Evolutionary conservation across 345 rosid genomes (phyloP).

Genomic region (Salix koriyanagi): DNA sequence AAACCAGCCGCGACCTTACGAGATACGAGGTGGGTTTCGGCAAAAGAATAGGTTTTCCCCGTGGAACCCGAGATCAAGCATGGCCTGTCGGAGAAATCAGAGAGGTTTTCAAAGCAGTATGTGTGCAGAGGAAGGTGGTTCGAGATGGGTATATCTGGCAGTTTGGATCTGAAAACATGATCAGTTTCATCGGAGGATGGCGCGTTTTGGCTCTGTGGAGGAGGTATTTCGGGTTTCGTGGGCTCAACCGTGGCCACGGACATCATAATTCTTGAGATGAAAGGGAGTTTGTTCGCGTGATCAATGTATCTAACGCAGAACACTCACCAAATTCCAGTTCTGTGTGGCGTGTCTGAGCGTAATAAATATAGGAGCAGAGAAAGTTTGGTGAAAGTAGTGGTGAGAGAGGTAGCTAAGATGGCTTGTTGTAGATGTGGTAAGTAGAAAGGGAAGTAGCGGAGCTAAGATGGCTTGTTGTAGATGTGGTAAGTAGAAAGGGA

Average conservation of each 20-base stretch:
- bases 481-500: too few relatives aligned
- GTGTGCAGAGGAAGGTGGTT: conserved; percentile 72
- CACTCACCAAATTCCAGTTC: too few relatives aligned
- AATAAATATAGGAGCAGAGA: too few relatives aligned
- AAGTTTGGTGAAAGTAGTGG: too few relatives aligned
- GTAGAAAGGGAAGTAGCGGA: too few relatives aligned
- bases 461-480: too few relatives aligned
- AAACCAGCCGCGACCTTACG: conserved; percentile 60
- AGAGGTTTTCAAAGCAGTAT: conserved; percentile 59
- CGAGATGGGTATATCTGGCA: conserved; percentile 69
- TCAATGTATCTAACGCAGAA: too few relatives aligned
- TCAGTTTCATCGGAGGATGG: conserved; percentile 8
- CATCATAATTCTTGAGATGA: conserved; percentile 12
- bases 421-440: too few relatives aligned
- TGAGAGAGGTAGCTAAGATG: too few relatives aligned
- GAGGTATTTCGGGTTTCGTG: conserved; percentile 15
- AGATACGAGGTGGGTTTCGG: conserved; percentile 49
- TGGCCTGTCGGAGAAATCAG: conserved; percentile 39
- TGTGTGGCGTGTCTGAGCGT: too few relatives aligned
- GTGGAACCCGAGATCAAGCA: conserved; percentile 65
- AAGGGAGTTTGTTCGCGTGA: not conserved
- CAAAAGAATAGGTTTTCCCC: conserved; percentile 39
- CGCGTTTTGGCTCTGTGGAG: conserved; percentile 9
- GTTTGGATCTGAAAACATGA: conserved; percentile 65
- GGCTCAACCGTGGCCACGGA: conserved; percentile 20